Evolutionary conservation across 371 early-diverging fungal species (phyloP).

Genomic region (Haplosporangium sp.): DNA sequence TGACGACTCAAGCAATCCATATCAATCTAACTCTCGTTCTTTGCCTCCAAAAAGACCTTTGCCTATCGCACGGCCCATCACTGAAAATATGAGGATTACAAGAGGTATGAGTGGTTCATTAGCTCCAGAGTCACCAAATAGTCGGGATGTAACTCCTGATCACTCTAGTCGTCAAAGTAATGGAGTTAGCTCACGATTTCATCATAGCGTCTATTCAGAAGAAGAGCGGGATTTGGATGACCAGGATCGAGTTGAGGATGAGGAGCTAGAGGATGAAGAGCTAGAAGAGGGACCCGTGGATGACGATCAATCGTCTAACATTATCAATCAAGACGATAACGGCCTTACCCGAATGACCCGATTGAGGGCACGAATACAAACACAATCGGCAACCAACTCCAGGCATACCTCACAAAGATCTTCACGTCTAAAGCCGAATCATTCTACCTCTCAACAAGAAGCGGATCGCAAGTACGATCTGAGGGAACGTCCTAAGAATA

Average conservation of each 20-base stretch:
- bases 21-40: constrained; percentile 20
- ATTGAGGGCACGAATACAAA: constrained; percentile 32
- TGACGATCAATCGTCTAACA: constrained; percentile 15
- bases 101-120: constrained; percentile 43
- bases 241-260: constrained; percentile 11
- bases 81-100: constrained; percentile 54
- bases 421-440: constrained; percentile 24
- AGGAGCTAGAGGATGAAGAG: constrained; percentile 38
- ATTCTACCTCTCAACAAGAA: constrained; percentile 38
- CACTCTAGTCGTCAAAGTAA: constrained; percentile 12
- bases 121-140: constrained; percentile 35
- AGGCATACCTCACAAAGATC: constrained; percentile 16
- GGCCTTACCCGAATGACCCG: constrained; percentile 38
- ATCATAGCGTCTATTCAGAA: constrained; percentile 23
- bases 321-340: constrained; percentile 21
- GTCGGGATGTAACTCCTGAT: constrained; percentile 43
- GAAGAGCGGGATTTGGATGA: constrained; percentile 35
- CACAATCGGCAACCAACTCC: constrained; percentile 22
- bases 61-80: constrained; percentile 27
- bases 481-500: constrained; percentile 51
- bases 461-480: constrained; percentile 48
- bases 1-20: constrained; percentile 16
- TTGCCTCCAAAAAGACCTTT: constrained; percentile 19
- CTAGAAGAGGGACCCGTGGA: constrained; percentile 23
- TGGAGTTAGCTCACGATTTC: constrained; percentile 18